These are phyloP conservation scores for Umbelopsis sp. DNA, from an alignment of 192 early-diverging fungal species.

Conservation along the genomic window DNA sequence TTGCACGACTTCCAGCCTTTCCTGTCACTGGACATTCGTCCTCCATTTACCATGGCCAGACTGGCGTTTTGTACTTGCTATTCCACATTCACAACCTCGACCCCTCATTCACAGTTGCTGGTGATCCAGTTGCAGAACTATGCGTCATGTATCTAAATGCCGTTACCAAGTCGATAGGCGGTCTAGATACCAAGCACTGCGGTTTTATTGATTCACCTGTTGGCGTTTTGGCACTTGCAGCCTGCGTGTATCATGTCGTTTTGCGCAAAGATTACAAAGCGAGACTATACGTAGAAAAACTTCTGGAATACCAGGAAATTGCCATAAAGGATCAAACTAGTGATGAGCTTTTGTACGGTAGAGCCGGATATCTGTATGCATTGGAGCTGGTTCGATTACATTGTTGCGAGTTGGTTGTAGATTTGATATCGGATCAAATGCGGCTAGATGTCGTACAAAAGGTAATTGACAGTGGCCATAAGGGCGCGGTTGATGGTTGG, in stretches of 20 bases:
- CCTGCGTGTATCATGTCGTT: slow-evolving; percentile 5
- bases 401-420: background rate
- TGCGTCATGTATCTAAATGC: slow-evolving; percentile 6
- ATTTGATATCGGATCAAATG: background rate
- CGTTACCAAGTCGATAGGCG: background rate
- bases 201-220: slow-evolving; percentile 9
- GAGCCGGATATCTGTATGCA: slow-evolving; percentile 8
- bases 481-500: background rate
- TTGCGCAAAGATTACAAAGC: slow-evolving; percentile 14
- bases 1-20: slow-evolving; percentile 10
- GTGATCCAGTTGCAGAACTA: slow-evolving; percentile 11
- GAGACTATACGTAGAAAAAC: slow-evolving; percentile 1
- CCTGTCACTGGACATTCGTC: slow-evolving; percentile 3
- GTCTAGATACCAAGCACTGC: background rate
- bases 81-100: slow-evolving; percentile 17
- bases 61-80: slow-evolving; percentile 2
- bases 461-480: slow-evolving; percentile 3
- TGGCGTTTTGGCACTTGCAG: background rate
- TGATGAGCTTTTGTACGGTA: slow-evolving; percentile 10
- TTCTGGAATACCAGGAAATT: background rate
- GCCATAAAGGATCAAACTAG: background rate
- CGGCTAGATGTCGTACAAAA: background rate
- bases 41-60: slow-evolving; percentile 10
- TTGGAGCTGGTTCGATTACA: background rate
- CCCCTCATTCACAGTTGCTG: slow-evolving; percentile 1